Evolutionary conservation across 495 filamentous ascomycete species (phyloP), one percentile per base, ranked within the genome.

Genomic region (Aspergillus bridgeri): DNA sequence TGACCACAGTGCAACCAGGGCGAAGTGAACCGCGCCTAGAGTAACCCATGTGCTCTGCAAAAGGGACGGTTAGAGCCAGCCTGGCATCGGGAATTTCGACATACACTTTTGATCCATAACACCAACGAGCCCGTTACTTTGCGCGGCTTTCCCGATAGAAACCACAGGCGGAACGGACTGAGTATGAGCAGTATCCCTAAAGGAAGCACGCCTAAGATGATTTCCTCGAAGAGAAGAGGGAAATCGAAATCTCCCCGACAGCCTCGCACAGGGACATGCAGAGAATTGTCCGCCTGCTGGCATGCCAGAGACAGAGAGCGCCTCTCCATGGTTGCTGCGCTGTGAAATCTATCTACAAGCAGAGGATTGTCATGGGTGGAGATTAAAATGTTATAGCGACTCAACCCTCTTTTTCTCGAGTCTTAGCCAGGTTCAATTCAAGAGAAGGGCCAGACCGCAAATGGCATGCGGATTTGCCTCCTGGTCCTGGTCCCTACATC

Each of bases 211-310:
- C 74, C 70, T 18, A 85, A 70, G 48, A 87, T 76, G 2, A 73
- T 69, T 56, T 85, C 77, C 63, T 88, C 81, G 56, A 86, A 86
- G 25, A 81, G 64, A 23, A 84, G 69, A 23, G 83, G 84, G 61
- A 87, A 88, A 53, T 89, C 84, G 64, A 88, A 81, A 49, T 69
- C 71, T 53, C 74, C 74, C 63, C 77, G 71, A 67, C 78, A 85
- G 23, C 61, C 57, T 19, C 65, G 62, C 7, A 72, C 76, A 58
- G 68, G 73, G 43, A 75, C 71, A 50, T 71, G 73, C 22, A 83
- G 67, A 6, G 75, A 63, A 54, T 79, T 71, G 61, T 81, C 78
- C 47, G 74, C 56, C 56, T 66, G 63, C 38, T 57, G 66, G 65
- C 74, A 77, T 51, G 54, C 7, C 33, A 38, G 33, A 15, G 33